Evolutionary conservation across 257 asterid genomes (phyloP).

Genomic region (Apocynum venetum): DNA sequence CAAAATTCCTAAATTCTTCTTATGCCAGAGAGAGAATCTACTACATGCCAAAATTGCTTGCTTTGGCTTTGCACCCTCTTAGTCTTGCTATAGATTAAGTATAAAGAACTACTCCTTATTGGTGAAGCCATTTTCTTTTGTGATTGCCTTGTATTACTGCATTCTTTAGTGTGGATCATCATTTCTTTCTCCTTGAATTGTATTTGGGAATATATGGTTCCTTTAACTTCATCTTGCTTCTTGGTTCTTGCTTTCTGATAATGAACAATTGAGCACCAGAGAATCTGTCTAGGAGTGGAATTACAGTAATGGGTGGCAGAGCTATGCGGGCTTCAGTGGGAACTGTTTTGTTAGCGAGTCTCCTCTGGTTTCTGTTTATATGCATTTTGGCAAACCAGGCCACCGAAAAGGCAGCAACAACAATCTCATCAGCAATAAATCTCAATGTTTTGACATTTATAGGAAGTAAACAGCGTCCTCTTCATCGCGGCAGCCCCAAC

Average conservation of each 20-base stretch:
- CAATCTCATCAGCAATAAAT: constrained; percentile 24
- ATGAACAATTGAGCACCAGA: neutral
- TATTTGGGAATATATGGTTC: neutral
- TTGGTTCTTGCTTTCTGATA: constrained; percentile 1
- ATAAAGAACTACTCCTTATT: neutral
- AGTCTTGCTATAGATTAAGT: neutral
- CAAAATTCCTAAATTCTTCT: neutral
- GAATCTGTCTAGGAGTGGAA: neutral
- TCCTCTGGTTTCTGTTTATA: constrained; percentile 38
- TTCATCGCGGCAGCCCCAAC: constrained; percentile 24
- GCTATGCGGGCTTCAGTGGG: constrained; percentile 10
- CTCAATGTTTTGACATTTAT: constrained; percentile 21
- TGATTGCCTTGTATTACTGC: neutral
- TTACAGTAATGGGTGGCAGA: constrained; percentile 23
- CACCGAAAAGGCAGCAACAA: constrained; percentile 6
- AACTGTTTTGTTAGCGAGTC: constrained; percentile 33
- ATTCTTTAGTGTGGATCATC: neutral
- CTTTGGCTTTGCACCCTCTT: neutral
- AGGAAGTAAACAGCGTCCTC: constrained; percentile 21
- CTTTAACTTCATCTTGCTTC: neutral
- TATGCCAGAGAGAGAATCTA: neutral
- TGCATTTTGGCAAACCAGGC: constrained; percentile 29
- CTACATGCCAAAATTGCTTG: neutral
- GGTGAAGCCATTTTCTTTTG: neutral
- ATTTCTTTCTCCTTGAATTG: neutral